Base-by-base conservation (phyloP, 305 asterid genomes). In the Caryopteris hybrid region DNA sequence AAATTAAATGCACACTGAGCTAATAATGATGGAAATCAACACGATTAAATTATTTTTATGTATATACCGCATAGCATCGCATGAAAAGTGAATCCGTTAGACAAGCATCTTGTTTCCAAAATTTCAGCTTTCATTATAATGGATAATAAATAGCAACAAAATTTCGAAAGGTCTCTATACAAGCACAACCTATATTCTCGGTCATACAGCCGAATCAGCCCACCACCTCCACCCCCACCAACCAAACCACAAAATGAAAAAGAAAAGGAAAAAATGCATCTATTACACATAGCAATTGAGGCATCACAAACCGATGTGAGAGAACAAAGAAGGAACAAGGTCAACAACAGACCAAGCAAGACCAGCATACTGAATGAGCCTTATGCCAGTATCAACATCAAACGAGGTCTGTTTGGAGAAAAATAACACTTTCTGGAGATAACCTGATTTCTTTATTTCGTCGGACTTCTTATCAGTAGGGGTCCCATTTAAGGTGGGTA, bases 301-400 rank as follows among this genome's bases (percentile, higher is more conserved):
- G 74, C 64, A 70, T 92, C 89, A 92, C 74, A 94, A 78, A 73
- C 90, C 81, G 17, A 89, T 66, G 68, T 71, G 81, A 59, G 82
- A 76, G 79, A 91, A 91, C 25, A 86, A 12, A 47, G 90, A 91
- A 56, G 99, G 97, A 78, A 91, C 97, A 52, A 87, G 97, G 73
- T 89, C 99, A 68, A 89, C 99, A 23, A 89, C 95, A 4, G 96
- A 89, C 96, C 97, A 94, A 13, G 96, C 96, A 68, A 91, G 95
- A 61, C 96, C 96, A 73, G 96, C 79, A 54, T 94, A 94, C 75
- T 94, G 99, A 73, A 94, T 62, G 76, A 94, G 89, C 86, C 97
- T 87, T 70, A 87, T 88, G 79, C 99, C 96, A 6, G 97, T 94
- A 79, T 91, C 97, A 25, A 94, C 88, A 63, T 94, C 96, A 55